Evolutionary conservation across 1,139 yeast genomes (phyloP), one percentile per base, ranked within the genome.

Genomic region (Yamadazyma mexicana): DNA sequence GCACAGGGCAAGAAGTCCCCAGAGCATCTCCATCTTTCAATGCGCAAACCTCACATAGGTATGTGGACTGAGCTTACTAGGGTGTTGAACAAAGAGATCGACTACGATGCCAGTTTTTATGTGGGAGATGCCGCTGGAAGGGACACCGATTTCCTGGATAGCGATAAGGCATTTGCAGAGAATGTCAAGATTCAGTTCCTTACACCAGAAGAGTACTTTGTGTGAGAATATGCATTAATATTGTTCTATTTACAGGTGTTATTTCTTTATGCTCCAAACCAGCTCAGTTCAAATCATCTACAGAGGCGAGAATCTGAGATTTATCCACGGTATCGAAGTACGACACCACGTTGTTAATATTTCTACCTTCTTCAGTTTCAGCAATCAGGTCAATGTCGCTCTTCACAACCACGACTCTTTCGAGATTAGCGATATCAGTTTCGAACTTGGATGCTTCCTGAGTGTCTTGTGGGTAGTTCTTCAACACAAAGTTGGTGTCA

Each of bases 51-150:
- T 0, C 66, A 63, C 3, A 58, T 56, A 0, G 96, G 95, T 0
- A 83, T 87, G 89, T 82, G 84, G 80, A 58, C 66, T 1, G 71
- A 66, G 33, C 64, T 83, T 26, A 46, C 46, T 10, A 50, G 56
- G n/a, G 74, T 76, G 53, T 58, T 75, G 44, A 59, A 50, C 8
- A 27, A 49, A 37, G 51, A 16, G 39, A 50, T 81, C 2, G 76
- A 75, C 43, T 40, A 59, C 32, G 66, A 61, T 1, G 49, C 64
- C 20, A 77, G 87, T 40, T 76, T 83, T 47, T 92, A 64, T 56
- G 91, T 91, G n/a, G 98, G 98, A 4, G 98, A 92, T 65, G 98
- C 98, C 0, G 98, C 97, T 6, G 98, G 98, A 0, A 68, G 98
- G 39, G 54, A 58, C 1, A 58, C 55, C 0, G 98, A 91, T 58